Conservation (phyloP, 192 early-diverging fungal genomes). For the Physocladia obscura region DNA sequence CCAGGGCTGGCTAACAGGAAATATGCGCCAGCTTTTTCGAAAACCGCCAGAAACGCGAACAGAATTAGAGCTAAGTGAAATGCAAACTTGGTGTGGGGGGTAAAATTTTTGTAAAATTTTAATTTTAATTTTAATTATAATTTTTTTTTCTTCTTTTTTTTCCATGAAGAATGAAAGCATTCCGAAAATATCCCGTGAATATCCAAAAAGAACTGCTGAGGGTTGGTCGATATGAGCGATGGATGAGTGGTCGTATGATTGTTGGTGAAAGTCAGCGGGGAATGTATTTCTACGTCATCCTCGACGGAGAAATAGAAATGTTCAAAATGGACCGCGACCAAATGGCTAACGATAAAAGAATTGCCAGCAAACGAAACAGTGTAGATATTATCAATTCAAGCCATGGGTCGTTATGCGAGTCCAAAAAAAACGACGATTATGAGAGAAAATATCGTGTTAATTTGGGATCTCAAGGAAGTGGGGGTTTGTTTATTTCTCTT, state of each 20-base stretch:
- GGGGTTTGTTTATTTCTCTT: constrained; percentile 29
- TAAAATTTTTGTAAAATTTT: constrained; percentile 14
- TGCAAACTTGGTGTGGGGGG: constrained; percentile 32
- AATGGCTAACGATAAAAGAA: not conserved
- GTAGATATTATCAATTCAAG: too few species aligned
- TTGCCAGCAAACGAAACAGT: not conserved
- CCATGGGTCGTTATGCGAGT: not conserved
- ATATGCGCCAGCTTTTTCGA: constrained; percentile 36
- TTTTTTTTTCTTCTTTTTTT: not conserved
- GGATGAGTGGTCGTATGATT: constrained; percentile 32
- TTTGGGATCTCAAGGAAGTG: constrained; percentile 31
- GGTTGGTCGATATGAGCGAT: constrained; percentile 37
- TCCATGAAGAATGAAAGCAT: not conserved
- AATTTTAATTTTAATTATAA: not conserved
- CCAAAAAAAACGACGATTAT: constrained; percentile 16
- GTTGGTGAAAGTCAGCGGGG: constrained; percentile 34
- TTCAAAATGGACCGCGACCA: constrained; percentile 33
- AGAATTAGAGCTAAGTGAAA: constrained; percentile 25
- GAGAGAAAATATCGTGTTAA: constrained; percentile 32
- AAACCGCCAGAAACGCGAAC: constrained; percentile 28
- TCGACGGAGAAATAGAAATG: constrained; percentile 46
- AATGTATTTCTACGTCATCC: constrained; percentile 37
- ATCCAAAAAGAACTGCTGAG: constrained; percentile 30
- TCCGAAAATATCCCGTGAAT: constrained; percentile 10
- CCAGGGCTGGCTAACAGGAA: constrained; percentile 34